Evolutionary conservation across 164 flowering plant genomes (phyloP).

Genomic region (Magnolia sinica): DNA sequence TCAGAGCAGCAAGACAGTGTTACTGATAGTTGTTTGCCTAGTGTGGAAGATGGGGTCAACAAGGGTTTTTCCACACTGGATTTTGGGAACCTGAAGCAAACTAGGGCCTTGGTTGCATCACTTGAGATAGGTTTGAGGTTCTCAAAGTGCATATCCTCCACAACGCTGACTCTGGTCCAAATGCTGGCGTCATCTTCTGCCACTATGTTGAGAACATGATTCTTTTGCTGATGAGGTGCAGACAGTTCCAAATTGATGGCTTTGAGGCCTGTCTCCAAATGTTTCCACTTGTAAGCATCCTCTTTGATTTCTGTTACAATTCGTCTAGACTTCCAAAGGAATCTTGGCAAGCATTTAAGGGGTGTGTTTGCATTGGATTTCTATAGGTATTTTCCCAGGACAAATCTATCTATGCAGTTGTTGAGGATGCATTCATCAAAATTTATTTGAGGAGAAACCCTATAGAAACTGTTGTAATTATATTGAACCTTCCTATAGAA

Average conservation of each 20-base stretch:
- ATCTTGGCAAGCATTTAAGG: not conserved
- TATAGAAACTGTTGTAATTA: slow-evolving; percentile 76
- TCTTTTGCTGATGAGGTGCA: slow-evolving; percentile 88
- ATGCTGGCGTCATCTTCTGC: slow-evolving; percentile 96
- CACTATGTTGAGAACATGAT: slow-evolving; percentile 85
- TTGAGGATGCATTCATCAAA: slow-evolving; percentile 83
- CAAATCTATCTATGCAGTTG: slow-evolving; percentile 90
- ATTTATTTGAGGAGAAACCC: slow-evolving; percentile 70
- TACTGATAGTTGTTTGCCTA: slow-evolving; percentile 59
- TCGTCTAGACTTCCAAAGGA: not conserved
- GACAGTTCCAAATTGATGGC: slow-evolving; percentile 92
- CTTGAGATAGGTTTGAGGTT: slow-evolving; percentile 94
- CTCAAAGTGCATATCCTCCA: slow-evolving; percentile 69
- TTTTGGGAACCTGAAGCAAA: slow-evolving; percentile 87
- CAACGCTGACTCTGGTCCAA: slow-evolving; percentile 88
- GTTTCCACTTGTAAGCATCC: slow-evolving; percentile 69
- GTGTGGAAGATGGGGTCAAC: slow-evolving; percentile 30
- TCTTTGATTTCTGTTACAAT: not conserved
- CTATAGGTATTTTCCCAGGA: slow-evolving; percentile 93
- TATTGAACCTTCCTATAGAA: slow-evolving; percentile 70
- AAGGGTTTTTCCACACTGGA: slow-evolving; percentile 58
- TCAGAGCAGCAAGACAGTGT: slow-evolving; percentile 51
- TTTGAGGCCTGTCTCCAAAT: slow-evolving; percentile 87
- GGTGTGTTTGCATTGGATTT: slow-evolving; percentile 8
- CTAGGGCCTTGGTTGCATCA: slow-evolving; percentile 92